A percentile compares a stretch with the other conserved stretches of the same genome.
These are phyloP conservation scores for Lipomyces yamadae DNA, from an alignment of 805 yeast species.

Conservation along the genomic window DNA sequence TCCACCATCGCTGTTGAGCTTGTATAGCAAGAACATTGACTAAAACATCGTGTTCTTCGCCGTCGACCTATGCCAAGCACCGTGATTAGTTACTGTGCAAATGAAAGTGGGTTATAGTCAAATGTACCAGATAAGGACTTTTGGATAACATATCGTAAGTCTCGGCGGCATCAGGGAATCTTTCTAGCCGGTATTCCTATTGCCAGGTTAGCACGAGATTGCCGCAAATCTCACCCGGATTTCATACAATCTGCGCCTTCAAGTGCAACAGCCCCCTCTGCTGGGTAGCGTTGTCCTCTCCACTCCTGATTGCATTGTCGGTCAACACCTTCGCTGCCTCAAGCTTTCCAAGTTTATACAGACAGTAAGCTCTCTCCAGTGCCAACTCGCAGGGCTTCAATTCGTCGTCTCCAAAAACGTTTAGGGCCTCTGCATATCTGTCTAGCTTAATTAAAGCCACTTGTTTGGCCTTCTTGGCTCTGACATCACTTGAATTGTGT, in stretches of 20 bases:
- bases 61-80: constrained; percentile 40
- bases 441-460: constrained; percentile 67
- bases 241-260: constrained; percentile 54
- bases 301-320: constrained; percentile 32
- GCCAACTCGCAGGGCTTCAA: constrained; percentile 21
- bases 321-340: constrained; percentile 41
- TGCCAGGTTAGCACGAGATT: not conserved
- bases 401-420: constrained; percentile 47
- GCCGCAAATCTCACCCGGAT: not conserved
- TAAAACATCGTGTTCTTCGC: constrained; percentile 57
- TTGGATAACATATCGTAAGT: constrained; percentile 52
- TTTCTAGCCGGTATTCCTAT: constrained; percentile 54
- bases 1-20: constrained; percentile 51
- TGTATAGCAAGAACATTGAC: constrained; percentile 68
- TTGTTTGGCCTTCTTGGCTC: constrained; percentile 52
- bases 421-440: constrained; percentile 55
- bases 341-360: constrained; percentile 60
- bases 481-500: constrained; percentile 42
- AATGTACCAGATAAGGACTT: constrained; percentile 28
- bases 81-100: not conserved
- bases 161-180: constrained; percentile 50
- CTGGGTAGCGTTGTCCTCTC: constrained; percentile 6
- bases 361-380: constrained; percentile 61
- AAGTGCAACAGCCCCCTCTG: constrained; percentile 54
- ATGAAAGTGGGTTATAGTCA: not conserved